A percentile compares a stretch with the other conserved stretches of the same genome.
Evolutionary conservation across 352 stramenopile species (phyloP).

Genomic region (Phytophthora chlamydospora): DNA sequence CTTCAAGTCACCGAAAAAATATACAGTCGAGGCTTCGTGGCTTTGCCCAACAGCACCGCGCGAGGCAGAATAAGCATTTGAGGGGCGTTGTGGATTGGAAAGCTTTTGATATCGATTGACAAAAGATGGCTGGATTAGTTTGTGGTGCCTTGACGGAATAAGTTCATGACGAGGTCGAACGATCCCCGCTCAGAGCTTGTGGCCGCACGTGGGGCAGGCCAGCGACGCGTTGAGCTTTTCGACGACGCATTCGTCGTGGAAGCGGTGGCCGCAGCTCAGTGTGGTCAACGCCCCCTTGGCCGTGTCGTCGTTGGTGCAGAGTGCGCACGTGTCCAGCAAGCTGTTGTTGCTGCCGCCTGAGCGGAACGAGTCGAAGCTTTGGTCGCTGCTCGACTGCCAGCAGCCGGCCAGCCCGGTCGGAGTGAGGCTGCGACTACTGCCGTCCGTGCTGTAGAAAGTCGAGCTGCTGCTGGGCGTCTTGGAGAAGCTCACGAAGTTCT

Average conservation of each 20-base stretch:
- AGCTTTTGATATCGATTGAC: constrained; percentile 9
- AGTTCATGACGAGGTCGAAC: neutral
- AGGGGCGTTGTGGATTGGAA: neutral
- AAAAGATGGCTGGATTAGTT: constrained; percentile 1
- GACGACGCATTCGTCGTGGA: constrained; percentile 75
- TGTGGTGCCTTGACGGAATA: constrained; percentile 12
- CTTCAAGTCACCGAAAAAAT: constrained; percentile 2
- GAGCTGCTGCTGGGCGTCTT: constrained; percentile 53
- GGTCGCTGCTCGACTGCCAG: constrained; percentile 33
- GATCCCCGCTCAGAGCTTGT: constrained; percentile 21
- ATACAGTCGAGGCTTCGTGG: neutral
- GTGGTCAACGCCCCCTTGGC: constrained; percentile 39
- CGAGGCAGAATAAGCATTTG: too few relatives aligned
- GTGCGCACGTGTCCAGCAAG: constrained; percentile 19
- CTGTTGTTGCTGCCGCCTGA: constrained; percentile 42
- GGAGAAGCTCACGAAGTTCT: constrained; percentile 45
- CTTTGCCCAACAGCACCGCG: too few relatives aligned
- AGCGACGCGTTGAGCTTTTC: constrained; percentile 64
- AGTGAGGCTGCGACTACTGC: constrained; percentile 31
- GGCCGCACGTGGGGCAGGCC: constrained; percentile 42
- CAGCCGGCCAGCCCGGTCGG: constrained; percentile 12
- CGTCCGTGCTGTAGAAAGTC: constrained; percentile 28
- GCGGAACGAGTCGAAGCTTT: constrained; percentile 40
- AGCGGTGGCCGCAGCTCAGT: constrained; percentile 60
- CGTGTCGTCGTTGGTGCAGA: constrained; percentile 32